Evolutionary conservation across 208 protist species (phyloP).

Genomic region (Jaenimonas drosophilae): DNA sequence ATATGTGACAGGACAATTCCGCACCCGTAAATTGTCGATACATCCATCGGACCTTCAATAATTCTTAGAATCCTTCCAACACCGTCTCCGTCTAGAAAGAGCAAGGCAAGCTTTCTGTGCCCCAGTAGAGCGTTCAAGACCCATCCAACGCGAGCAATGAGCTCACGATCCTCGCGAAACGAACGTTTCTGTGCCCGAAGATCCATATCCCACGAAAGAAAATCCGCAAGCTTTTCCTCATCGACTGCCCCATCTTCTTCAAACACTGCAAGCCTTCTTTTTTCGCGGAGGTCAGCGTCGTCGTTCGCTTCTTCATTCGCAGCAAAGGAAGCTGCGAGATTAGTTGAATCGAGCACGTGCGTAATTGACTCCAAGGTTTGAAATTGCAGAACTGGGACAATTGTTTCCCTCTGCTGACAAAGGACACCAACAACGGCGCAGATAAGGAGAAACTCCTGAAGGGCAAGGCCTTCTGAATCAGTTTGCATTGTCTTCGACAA

Average conservation of each 20-base stretch:
- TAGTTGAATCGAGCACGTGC: constrained; percentile 41
- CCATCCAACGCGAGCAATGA: constrained; percentile 51
- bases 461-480: constrained; percentile 25
- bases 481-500: constrained; percentile 26
- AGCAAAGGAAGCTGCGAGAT: constrained; percentile 6
- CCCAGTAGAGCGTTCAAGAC: constrained; percentile 63
- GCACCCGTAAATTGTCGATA: constrained; percentile 49
- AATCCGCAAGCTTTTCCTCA: constrained; percentile 14
- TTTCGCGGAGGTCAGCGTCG: constrained; percentile 3
- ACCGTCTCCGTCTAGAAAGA: constrained; percentile 65
- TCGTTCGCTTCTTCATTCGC: constrained; percentile 9
- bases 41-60: constrained; percentile 21
- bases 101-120: constrained; percentile 68
- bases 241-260: constrained; percentile 14
- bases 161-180: constrained; percentile 35
- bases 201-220: constrained; percentile 19
- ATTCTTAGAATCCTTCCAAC: constrained; percentile 38
- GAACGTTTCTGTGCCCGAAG: constrained; percentile 11
- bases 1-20: constrained; percentile 65
- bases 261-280: constrained; percentile 3
- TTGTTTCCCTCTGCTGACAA: constrained; percentile 59
- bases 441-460: constrained; percentile 60
- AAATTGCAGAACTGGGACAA: constrained; percentile 64
- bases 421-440: constrained; percentile 51
- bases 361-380: constrained; percentile 60